These are phyloP conservation scores for Letharia columbiana DNA, from an alignment of 495 filamentous ascomycete species.

Conservation along the genomic window DNA sequence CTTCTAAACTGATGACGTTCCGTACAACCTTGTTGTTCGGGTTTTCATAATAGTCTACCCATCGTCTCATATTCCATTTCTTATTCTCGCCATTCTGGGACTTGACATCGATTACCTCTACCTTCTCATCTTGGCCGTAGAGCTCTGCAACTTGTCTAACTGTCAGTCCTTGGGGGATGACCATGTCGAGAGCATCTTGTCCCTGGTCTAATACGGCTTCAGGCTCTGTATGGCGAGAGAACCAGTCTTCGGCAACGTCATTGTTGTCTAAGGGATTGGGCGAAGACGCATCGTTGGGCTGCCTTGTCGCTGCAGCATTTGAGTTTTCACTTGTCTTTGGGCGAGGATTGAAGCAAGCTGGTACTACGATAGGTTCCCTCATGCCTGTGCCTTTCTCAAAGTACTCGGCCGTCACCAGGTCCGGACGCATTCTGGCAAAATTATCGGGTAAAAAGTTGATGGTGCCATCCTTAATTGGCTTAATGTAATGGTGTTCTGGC, in stretches of 20 bases:
- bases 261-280: constrained; percentile 9
- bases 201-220: constrained; percentile 48
- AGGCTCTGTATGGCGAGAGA: constrained; percentile 30
- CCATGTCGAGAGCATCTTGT: constrained; percentile 64
- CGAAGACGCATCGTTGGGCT: constrained; percentile 1
- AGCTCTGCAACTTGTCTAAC: constrained; percentile 59
- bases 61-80: constrained; percentile 62
- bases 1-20: constrained; percentile 71
- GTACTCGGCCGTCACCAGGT: constrained; percentile 56
- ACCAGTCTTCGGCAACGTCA: constrained; percentile 27
- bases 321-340: constrained; percentile 26
- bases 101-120: constrained; percentile 72
- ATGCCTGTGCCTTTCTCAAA: constrained; percentile 61
- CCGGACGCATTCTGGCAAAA: constrained; percentile 60
- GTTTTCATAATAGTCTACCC: constrained; percentile 70
- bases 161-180: constrained; percentile 60
- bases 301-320: constrained; percentile 13
- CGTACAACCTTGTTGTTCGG: constrained; percentile 53
- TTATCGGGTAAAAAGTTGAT: constrained; percentile 54
- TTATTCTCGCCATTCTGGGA: constrained; percentile 61
- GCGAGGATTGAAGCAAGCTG: constrained; percentile 55
- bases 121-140: constrained; percentile 54
- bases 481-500: constrained; percentile 65
- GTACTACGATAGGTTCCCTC: constrained; percentile 63
- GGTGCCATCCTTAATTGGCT: constrained; percentile 59